Base-by-base conservation (phyloP, 148 eudicot species). In the Oxyria digyna region DNA sequence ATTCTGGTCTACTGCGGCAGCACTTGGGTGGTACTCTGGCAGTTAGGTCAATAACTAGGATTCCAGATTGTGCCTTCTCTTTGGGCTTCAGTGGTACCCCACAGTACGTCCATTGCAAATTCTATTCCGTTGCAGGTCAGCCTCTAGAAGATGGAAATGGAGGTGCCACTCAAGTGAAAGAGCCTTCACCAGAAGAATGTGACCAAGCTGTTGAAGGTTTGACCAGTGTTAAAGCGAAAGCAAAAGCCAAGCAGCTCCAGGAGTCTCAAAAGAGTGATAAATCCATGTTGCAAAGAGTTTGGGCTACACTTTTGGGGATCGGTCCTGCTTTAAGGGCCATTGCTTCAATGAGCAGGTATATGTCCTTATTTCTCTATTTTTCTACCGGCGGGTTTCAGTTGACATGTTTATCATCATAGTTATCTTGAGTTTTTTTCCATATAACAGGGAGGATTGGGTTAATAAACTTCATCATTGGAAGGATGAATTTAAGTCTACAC, bases 171-270 rank as follows among this genome's bases (percentile, higher is more conserved):
- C 86, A 75, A 71, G 75, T 73, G 65, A 89, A 87, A 77, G 96
- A 87, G 72, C 73, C 96, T 52, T 89, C 96, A 68, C 89, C 96
- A 11, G 96, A 87, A 78, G 96, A 87, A 67, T 89, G 96, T 76
- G 96, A 89, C 73, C 83, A 89, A 67, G 96, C 96, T 13, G 96
- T 89, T 65, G 96, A 86, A 76, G 96, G 85, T 66, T 78, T 89
- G 70, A 89, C 81, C 69, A 74, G 82, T 23, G 82, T 75, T 69
- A 86, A 84, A 77, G 96, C 96, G 26, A 89, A 82, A 77, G 87
- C 91, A 6, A 89, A 81, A 83, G 82, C 81, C 83, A 54, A 84
- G 72, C 89, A 84, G 37, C 67, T 62, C 21, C 38, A 62, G 78
- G 91, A 86, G 27, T 64, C 86, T 24, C 83, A 80, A 71, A 89